Percentiles rank a stretch among this genome's conserved stretches.
Conservation (phyloP, 768 basidiomycete species). For the Crassisporium funariophilum region DNA sequence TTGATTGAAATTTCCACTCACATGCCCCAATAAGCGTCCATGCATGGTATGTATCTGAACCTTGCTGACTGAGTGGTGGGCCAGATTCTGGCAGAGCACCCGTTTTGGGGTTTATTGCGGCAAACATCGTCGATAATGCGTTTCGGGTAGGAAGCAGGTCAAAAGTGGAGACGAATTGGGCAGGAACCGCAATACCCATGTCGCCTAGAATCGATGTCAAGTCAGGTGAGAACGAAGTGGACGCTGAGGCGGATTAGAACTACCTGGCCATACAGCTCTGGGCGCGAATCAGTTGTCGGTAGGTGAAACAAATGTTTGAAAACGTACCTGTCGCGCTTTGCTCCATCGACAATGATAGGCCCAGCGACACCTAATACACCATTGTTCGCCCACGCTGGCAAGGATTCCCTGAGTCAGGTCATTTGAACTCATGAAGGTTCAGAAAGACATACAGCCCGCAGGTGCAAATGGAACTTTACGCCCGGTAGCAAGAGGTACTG, state of each 20-base stretch:
- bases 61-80: conserved; percentile 47
- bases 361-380: conserved; percentile 56
- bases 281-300: neutral
- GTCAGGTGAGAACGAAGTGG: neutral
- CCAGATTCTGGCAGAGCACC: conserved; percentile 60
- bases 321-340: conserved; percentile 56
- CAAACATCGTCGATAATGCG: conserved; percentile 60
- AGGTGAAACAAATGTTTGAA: neutral
- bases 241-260: too few species aligned
- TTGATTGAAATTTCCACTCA: conserved; percentile 20
- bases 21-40: conserved; percentile 64
- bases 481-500: conserved; percentile 51
- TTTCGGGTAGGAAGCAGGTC: conserved; percentile 58
- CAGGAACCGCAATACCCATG: conserved; percentile 64
- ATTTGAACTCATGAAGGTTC: neutral
- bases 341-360: conserved; percentile 63
- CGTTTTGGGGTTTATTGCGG: conserved; percentile 50
- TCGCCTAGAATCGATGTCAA: conserved; percentile 38
- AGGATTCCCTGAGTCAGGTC: too few species aligned
- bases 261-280: conserved; percentile 62
- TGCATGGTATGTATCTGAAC: conserved; percentile 57
- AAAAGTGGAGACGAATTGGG: conserved; percentile 63
- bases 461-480: conserved; percentile 48
- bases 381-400: conserved; percentile 54
- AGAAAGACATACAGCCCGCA: conserved; percentile 37